Evolutionary conservation across 768 basidiomycete species (phyloP), one percentile per base, ranked within the genome.

Genomic region (Lactifluus hygrophoroides): DNA sequence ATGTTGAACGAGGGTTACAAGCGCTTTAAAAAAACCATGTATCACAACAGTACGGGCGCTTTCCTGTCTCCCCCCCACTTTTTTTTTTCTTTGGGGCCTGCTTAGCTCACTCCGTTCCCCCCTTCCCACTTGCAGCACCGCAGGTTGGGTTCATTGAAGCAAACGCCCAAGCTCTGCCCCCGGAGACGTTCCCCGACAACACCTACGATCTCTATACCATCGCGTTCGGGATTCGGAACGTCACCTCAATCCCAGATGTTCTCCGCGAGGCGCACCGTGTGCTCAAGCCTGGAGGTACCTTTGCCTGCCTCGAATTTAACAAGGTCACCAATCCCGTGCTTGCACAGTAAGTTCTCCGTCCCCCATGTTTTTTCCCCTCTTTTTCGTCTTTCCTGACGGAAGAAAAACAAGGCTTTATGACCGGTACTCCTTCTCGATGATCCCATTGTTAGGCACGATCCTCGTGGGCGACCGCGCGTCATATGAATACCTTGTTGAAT

Each of bases 401-500:
- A 30, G 30, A 21, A 13, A 2, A 50, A n/a, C 45, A 21, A 99
- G 96, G 58, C 62, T 90, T 0, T 99, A 99, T 71, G 90, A 94
- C 64, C 86, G 91, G 62, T 98, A 95, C 69, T 97, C 94, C 0
- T 99, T 99, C 79, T 83, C 88, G 0, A 80, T 97, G 60, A 96
- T 99, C 67, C 96, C 96, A 2, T 76, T 95, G 19, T 74, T 99
- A 46, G 96, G 96, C n/a, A 95, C 93, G 19, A 90, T 99, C 64
- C 75, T 99, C n/a, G 90, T 94, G 10, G 89, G 90, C 0, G 95
- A 99, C 72, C 80, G 95, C 21, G 87, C 83, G 21, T 95, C 94
- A 6, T 99, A 99, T 71, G 94, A 97, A 70, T 98, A 99, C 70
- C 80, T 99, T 44, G 92, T 98, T 43, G 96, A 99, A 71, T 96